These are phyloP conservation scores for Canavalia gladiata DNA, from an alignment of 306 rosid species.

Conservation along the genomic window DNA sequence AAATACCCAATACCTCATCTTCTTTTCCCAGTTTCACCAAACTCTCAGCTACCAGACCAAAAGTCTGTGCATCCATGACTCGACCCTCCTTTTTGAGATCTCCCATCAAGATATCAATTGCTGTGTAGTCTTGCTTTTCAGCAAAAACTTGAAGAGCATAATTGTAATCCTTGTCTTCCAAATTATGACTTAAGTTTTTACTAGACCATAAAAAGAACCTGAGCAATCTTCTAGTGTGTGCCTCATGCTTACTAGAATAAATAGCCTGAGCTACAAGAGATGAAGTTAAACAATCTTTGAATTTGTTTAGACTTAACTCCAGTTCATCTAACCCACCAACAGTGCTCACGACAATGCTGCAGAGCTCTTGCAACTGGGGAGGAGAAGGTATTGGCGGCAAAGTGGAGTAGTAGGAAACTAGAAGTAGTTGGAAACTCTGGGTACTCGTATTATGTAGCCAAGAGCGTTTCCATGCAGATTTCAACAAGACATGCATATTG, in stretches of 20 bases:
- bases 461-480: conserved; percentile 52
- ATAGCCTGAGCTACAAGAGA: conserved; percentile 71
- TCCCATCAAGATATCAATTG: conserved; percentile 68
- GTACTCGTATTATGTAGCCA: conserved; percentile 33
- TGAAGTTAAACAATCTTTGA: conserved; percentile 57
- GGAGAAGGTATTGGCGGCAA: conserved; percentile 35
- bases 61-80: conserved; percentile 74
- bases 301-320: conserved; percentile 62
- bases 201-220: conserved; percentile 85
- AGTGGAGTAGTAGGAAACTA: conserved; percentile 52
- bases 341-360: conserved; percentile 55
- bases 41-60: conserved; percentile 65
- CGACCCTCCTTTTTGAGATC: conserved; percentile 74
- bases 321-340: conserved; percentile 83
- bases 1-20: conserved; percentile 83
- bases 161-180: conserved; percentile 77
- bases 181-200: conserved; percentile 60
- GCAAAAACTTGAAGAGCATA: conserved; percentile 71
- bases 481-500: conserved; percentile 52
- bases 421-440: conserved; percentile 34
- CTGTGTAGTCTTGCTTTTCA: conserved; percentile 74
- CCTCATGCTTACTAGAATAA: conserved; percentile 74
- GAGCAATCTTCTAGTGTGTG: conserved; percentile 76
- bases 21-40: conserved; percentile 76
- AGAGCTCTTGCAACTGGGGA: conserved; percentile 61